Conservation (phyloP, 371 early-diverging fungal genomes). For the Mortierella sp. region DNA sequence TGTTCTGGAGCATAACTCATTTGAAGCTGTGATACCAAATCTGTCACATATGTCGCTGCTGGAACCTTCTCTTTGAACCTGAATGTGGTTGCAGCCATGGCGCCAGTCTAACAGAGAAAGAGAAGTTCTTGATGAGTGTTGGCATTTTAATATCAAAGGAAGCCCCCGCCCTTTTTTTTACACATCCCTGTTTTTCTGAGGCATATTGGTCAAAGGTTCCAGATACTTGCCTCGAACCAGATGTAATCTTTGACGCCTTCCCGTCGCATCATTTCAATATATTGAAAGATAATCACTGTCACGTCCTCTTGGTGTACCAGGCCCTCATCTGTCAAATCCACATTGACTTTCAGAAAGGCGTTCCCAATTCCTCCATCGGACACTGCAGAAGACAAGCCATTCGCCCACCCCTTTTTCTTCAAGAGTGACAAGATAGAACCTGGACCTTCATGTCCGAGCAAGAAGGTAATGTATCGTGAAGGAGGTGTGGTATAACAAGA, state of each 20-base stretch:
- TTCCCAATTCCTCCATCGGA: slow-evolving; percentile 70
- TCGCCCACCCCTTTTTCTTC: slow-evolving; percentile 88
- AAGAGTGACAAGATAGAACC: slow-evolving; percentile 89
- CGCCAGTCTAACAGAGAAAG: slow-evolving; percentile 53
- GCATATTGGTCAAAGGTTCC: neutral
- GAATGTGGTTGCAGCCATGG: slow-evolving; percentile 74
- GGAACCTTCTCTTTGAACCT: slow-evolving; percentile 84
- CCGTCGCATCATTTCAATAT: slow-evolving; percentile 80
- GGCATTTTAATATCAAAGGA: neutral
- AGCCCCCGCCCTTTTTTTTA: neutral
- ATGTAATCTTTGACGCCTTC: slow-evolving; percentile 78
- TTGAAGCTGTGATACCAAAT: slow-evolving; percentile 63
- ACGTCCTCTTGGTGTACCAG: slow-evolving; percentile 78
- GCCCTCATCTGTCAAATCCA: slow-evolving; percentile 87
- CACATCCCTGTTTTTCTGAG: no score
- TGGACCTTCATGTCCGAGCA: slow-evolving; percentile 84
- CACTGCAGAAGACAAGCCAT: slow-evolving; percentile 69
- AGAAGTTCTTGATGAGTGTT: neutral
- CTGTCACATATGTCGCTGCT: slow-evolving; percentile 63
- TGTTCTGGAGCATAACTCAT: slow-evolving; percentile 68
- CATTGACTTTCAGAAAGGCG: slow-evolving; percentile 79
- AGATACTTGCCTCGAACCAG: slow-evolving; percentile 70
- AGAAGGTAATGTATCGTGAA: slow-evolving; percentile 69
- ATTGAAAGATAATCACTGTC: slow-evolving; percentile 82
- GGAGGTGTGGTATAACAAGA: slow-evolving; percentile 64